Evolutionary conservation across 495 filamentous ascomycete species (phyloP), one percentile per base, ranked within the genome.

Genomic region (Hapsidospora chrysogenum): DNA sequence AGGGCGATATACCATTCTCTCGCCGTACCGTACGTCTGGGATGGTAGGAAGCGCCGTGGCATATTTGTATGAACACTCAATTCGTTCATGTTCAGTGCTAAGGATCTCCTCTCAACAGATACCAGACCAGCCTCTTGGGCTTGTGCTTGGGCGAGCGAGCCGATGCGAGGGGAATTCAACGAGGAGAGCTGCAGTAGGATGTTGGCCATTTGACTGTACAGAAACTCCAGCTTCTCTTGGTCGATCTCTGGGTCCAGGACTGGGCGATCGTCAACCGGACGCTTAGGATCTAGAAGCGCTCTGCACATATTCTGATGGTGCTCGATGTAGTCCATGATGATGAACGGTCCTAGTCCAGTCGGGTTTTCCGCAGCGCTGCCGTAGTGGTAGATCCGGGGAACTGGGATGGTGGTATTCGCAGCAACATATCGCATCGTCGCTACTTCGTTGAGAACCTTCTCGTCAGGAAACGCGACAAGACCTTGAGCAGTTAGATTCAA

Each of bases 291-390:
- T 1, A 45, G 40, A 1, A 63, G 44, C 15, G 39, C 49, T 8
- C 45, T 30, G 16, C 42, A 44, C 40, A 64, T 50, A 14, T 31
- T 49, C 11, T 21, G 30, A 10, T 47, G 18, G 39, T 63, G 46
- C 9, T 57, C 46, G 27, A 64, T 44, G 40, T 60, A 59, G 6
- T 60, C 46, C 48, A 64, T 62, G 23, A 66, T 57, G 22, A 66
- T 58, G 41, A 63, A 67, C 1, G 63, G 62, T 7, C 57, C 50
- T 33, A 62, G 16, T 9, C 46, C 41, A 11, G 19, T 38, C 2
- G 46, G 43, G n/a, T 46, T 44, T 23, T 46, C 43, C 3, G 30
- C 38, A 18, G 41, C 41, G 3, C 35, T 41, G 2, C 47, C 54
- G 25, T 39, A 58, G 35, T 46, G 40, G 14, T 49, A 45, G 17